Evolutionary conservation across 2,329 filamentous ascomycete species (phyloP).

Genomic region (Microcyclospora pomicola): DNA sequence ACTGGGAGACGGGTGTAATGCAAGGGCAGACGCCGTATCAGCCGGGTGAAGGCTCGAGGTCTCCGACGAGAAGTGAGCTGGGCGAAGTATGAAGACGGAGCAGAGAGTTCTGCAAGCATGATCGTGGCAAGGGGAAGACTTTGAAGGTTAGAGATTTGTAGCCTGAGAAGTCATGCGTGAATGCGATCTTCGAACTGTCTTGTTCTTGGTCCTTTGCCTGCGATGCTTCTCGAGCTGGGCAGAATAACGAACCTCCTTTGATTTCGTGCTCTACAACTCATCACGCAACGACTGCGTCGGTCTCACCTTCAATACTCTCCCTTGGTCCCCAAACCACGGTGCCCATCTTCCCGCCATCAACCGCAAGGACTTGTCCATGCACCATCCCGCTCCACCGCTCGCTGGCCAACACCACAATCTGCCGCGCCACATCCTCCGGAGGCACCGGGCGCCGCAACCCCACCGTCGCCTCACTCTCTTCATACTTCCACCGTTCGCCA

Average conservation of each 20-base stretch:
- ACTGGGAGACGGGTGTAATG: too few relatives aligned
- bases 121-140: too few relatives aligned
- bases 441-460: conserved; percentile 27
- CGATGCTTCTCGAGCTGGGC: not conserved
- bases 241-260: not conserved
- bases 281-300: not conserved
- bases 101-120: too few relatives aligned
- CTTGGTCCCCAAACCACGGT: conserved; percentile 8
- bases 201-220: too few relatives aligned
- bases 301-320: not conserved
- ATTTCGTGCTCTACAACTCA: too few relatives aligned
- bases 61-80: too few relatives aligned
- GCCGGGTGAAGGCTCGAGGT: too few relatives aligned
- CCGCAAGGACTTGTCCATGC: conserved; percentile 32
- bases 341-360: conserved; percentile 34
- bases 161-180: too few relatives aligned
- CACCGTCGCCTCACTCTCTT: conserved; percentile 31
- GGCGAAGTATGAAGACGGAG: too few relatives aligned
- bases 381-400: conserved; percentile 32
- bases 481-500: conserved; percentile 25
- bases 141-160: too few relatives aligned
- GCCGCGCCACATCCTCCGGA: conserved; percentile 29
- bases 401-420: conserved; percentile 33
- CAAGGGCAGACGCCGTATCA: too few relatives aligned
- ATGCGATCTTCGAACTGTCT: too few relatives aligned